phyloP scores from a whole-genome alignment of 1,284 basidiomycete species.

The Spongispora temasekensis region DNA sequence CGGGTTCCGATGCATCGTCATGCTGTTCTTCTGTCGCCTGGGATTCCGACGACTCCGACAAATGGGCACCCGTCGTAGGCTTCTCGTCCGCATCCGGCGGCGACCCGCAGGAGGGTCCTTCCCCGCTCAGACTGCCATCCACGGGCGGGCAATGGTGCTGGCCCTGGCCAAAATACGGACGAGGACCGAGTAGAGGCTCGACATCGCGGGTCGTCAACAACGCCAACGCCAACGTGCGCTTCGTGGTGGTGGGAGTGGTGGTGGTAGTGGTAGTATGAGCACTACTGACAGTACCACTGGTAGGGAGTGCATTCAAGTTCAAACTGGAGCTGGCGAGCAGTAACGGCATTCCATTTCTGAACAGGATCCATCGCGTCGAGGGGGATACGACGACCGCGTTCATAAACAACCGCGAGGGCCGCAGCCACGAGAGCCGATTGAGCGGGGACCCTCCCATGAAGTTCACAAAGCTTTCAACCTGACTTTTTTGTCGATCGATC shows the following conservation, averaged over 20 bases:
- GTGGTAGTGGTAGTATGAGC: too few species aligned
- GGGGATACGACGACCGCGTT: conserved; percentile 63
- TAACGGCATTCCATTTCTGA: conserved; percentile 69
- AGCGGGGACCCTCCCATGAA: conserved; percentile 66
- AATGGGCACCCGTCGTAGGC: too few species aligned
- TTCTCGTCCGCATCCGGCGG: too few species aligned
- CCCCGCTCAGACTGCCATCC: too few species aligned
- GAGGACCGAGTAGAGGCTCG: conserved; percentile 42
- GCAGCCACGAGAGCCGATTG: conserved; percentile 86
- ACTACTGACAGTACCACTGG: too few species aligned
- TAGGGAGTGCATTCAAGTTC: too few species aligned
- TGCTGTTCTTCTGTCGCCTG: too few species aligned
- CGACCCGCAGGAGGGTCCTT: too few species aligned
- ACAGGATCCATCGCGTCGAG: conserved; percentile 72
- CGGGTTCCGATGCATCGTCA: too few species aligned
- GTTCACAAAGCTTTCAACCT: conserved; percentile 33
- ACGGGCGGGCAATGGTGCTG: too few species aligned
- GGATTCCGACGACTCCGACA: too few species aligned
- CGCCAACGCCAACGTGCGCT: conserved; percentile 42
- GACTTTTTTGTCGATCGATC: too few species aligned
- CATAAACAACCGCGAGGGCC: conserved; percentile 70
- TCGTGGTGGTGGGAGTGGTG: background rate
- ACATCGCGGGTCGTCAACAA: conserved; percentile 60
- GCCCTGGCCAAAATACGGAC: conserved; percentile 68
- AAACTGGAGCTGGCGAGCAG: conserved; percentile 46